Percentiles rank a stretch among this genome's conserved stretches.
These are phyloP conservation scores for Heracleum sosnowskyi DNA, from an alignment of 129 eudicot genomes.

Conservation along the genomic window DNA sequence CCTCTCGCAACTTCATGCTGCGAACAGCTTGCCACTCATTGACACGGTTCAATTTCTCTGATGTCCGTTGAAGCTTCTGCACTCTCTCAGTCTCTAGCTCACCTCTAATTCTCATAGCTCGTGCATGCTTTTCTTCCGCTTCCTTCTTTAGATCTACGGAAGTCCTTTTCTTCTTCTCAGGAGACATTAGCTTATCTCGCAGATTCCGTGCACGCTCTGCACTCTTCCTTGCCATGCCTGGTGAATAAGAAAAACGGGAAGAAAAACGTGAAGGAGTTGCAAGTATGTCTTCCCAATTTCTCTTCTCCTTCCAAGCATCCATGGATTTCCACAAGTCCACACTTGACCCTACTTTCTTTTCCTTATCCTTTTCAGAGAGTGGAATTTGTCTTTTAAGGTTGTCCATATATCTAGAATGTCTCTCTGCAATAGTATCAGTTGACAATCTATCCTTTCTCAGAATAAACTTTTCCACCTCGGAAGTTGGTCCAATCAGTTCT, in stretches of 20 bases:
- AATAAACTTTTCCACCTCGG: conserved; percentile 38
- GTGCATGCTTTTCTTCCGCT: conserved; percentile 91
- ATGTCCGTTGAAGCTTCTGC: conserved; percentile 79
- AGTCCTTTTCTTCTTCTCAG: conserved; percentile 85
- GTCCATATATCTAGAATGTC: conserved; percentile 37
- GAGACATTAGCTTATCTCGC: conserved; percentile 94
- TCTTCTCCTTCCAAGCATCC: conserved; percentile 98
- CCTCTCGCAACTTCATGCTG: conserved; percentile 69
- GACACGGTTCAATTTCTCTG: conserved; percentile 85
- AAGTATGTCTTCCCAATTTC: conserved; percentile 90
- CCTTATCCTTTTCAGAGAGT: conserved; percentile 54
- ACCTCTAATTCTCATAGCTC: conserved; percentile 72
- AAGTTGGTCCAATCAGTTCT: conserved; percentile 33
- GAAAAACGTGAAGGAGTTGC: conserved; percentile 61
- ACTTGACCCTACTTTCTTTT: conserved; percentile 42
- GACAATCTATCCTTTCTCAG: conserved; percentile 31
- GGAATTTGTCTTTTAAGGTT: conserved; percentile 31
- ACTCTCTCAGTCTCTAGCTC: conserved; percentile 84
- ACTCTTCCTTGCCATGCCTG: conserved; percentile 76
- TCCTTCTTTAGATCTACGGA: conserved; percentile 74
- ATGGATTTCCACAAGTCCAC: conserved; percentile 40
- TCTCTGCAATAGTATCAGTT: conserved; percentile 21
- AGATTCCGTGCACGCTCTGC: conserved; percentile 71
- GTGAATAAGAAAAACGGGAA: conserved; percentile 83
- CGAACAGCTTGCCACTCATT: conserved; percentile 95